Base-by-base conservation (phyloP, 1,139 yeast species). In the Yamadazyma sp. region DNA sequence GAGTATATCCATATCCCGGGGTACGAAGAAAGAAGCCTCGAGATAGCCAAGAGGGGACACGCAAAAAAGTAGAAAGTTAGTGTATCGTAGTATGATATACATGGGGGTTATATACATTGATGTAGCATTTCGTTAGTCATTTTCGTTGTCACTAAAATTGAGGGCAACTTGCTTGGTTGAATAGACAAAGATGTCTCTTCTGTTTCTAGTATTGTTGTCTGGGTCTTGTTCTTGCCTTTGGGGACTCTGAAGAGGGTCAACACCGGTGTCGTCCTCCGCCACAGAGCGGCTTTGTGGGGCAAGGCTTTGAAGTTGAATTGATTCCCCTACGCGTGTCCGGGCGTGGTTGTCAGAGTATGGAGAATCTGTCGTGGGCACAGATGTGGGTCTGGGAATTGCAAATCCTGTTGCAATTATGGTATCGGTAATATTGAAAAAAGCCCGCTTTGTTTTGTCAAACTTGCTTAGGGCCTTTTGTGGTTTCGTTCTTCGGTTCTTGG, bases 1-100 rank as follows among this genome's bases (percentile, higher is more conserved):
- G 84, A 78, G 42, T 92, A 92, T 55, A 72, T 87, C 17, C 87
- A 83, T 47, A 77, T 92, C 18, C 87, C 92, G 0, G 98, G 98
- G 0, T 83, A 78, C 48, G 96, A 87, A 53, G 80, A 81, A n/a
- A 76, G 73, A 48, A 79, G 88, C 42, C 64, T 87, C 30, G 63
- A 66, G 35, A 81, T 84, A n/a, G 98, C 98, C 2, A 78, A 73
- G 46, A 79, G 73, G 50, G 96, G 96, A 0, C 96, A 87, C 32
- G 66, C 64, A 8, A 20, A 20, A 20, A 20, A 20, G 8, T 20
- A n/a, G 22, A 20, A 6, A 6, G 22, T 20, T 20, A 12, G 56
- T 66, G 45, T 55, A 46, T 15, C 22, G 28, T 22, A 34, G 23
- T 28, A 18, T 18, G n/a, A n/a, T n/a, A n/a, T 28, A n/a, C 56